Evolutionary conservation across 1,139 yeast genomes (phyloP), one percentile per base, ranked within the genome.

Genomic region (Lipomyces yarrowii): DNA sequence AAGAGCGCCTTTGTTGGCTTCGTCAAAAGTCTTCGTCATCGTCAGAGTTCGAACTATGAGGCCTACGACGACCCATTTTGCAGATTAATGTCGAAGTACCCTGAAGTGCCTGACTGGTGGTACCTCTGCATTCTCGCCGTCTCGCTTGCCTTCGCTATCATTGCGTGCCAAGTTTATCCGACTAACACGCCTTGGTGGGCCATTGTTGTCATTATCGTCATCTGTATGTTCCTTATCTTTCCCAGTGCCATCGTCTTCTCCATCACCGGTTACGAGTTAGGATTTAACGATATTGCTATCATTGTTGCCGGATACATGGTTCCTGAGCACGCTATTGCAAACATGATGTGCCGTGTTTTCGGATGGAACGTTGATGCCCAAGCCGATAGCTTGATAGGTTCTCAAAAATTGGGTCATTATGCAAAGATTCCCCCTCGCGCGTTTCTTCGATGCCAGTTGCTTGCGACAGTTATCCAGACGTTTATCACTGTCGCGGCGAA

Each of bases 91-190:
- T 79, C 78, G 69, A 77, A 78, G 59, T 88, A 87, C 76, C 81
- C 78, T 63, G 85, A 83, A 71, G 85, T 83, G 42, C 91, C 91
- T 51, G 86, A 83, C 69, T 86, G 90, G 90, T 86, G 90, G 89
- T 88, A 80, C 73, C 18, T 61, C 1, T 3, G 86, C 82, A 58
- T 58, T 39, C 59, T 58, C 32, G 23, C 3, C 18, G 23, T 58
- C 42, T 81, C 86, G 53, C 77, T 86, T 52, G 81, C 80, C 1
- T 75, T 87, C 18, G 60, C 37, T 52, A 58, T 58, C 56, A 23
- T 58, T 46, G 60, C 60, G 2, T 58, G 60, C 37, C 35, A 58
- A 32, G 60, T 23, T 82, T 86, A 58, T 39, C 60, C 60, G 10
- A 58, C 60, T 2, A 51, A 58, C 56, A 21, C 55, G 2, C 58